Evolutionary conservation across 1,139 yeast genomes (phyloP), one percentile per base, ranked within the genome.

Genomic region (Hyphopichia khmerensis): DNA sequence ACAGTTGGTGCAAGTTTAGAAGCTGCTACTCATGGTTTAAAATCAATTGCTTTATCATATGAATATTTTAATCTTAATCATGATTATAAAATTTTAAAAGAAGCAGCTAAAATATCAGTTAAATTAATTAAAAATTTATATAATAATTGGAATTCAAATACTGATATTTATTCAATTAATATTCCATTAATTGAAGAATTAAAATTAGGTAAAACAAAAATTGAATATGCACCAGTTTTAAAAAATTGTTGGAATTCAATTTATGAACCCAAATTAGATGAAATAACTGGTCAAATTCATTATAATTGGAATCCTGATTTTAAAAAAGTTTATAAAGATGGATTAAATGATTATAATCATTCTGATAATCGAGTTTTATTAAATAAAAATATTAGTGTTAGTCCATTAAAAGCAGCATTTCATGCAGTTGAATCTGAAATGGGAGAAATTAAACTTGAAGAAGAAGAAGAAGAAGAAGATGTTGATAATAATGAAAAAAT

Each of bases 1-100:
- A 93, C 99, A 1, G 87, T 93, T 23, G 99, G 99, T 21, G 98
- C 96, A 1, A 95, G 97, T 0, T 81, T 91, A 90, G 99, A 93
- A 64, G 95, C 93, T 1, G 88, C 87, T 2, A 79, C 93, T 36
- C 84, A 88, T 47, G 91, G 90, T 1, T 77, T 77, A 32, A 82
- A 75, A 53, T 70, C 96, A 2, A 75, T 93, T 47, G 97, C 96
- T 2, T 57, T 93, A 37, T 87, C 96, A 34, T 93, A 81, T 72
- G 93, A 95, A 7, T 91, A 84, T 58, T 77, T 76, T 44, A 65
- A 71, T 36, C 68, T 77, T 42, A 64, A 72, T 32, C 88, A 85
- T 46, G 75, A 80, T 40, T 75, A 72, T 31, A 64, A 64, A 6
- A 70, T 80, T 15, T 67, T 90, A 46, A 67, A 69, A 32, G 81